Evolutionary conservation across 768 basidiomycete genomes (phyloP).

Genomic region (Agaricus sinodeliciosus): DNA sequence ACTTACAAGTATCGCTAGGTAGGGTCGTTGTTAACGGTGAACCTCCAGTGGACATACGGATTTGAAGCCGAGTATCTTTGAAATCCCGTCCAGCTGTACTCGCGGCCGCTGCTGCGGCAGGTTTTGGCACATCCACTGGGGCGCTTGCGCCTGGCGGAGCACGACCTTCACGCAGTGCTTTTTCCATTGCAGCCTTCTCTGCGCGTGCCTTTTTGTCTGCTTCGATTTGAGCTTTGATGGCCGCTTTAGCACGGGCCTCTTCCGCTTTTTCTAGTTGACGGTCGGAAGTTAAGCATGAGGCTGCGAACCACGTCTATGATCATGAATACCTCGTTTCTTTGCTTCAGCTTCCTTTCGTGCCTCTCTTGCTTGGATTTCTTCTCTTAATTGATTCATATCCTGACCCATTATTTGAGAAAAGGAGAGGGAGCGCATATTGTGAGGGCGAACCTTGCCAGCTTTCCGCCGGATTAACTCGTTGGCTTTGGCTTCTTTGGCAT

Average conservation of each 20-base stretch:
- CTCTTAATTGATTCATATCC: constrained; percentile 69
- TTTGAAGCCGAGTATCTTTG: constrained; percentile 85
- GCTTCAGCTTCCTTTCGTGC: constrained; percentile 78
- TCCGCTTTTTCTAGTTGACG: constrained; percentile 71
- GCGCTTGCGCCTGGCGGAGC: constrained; percentile 20
- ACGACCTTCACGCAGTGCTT: constrained; percentile 81
- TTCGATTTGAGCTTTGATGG: constrained; percentile 91
- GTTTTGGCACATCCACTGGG: constrained; percentile 22
- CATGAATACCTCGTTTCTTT: constrained; percentile 60
- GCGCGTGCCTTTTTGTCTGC: constrained; percentile 77
- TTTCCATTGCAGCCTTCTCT: constrained; percentile 84
- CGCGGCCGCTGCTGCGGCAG: constrained; percentile 27
- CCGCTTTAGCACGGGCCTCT: constrained; percentile 79
- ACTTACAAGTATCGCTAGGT: constrained; percentile 72
- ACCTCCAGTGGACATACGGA: constrained; percentile 77
- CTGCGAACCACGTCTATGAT: neutral
- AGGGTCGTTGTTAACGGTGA: constrained; percentile 77
- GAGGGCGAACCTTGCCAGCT: constrained; percentile 58
- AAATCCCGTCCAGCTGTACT: constrained; percentile 66
- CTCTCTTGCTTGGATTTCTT: constrained; percentile 74
- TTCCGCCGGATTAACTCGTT: constrained; percentile 83
- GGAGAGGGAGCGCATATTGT: neutral
- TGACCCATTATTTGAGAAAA: constrained; percentile 18
- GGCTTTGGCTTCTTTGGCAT: constrained; percentile 62
- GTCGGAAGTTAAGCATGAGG: neutral